These are phyloP conservation scores for Clonostachys rosea DNA, from an alignment of 2,329 filamentous ascomycete species.

Conservation along the genomic window DNA sequence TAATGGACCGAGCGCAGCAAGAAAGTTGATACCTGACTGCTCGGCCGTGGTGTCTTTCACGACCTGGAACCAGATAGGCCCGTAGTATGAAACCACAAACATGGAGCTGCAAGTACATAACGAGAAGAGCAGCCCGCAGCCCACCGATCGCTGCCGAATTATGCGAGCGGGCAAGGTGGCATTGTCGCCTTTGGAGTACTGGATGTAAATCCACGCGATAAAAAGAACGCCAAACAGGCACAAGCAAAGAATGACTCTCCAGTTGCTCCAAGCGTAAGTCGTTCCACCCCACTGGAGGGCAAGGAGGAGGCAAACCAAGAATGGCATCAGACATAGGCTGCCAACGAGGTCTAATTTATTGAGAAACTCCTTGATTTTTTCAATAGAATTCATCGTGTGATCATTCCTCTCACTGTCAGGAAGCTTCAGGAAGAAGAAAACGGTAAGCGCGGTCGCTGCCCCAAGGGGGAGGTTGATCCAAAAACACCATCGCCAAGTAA, in stretches of 20 bases:
- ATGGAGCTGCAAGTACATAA: slow-evolving; percentile 4
- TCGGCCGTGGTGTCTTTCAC: slow-evolving; percentile 28
- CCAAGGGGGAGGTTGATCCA: slow-evolving; percentile 19
- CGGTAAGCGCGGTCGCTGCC: slow-evolving; percentile 8
- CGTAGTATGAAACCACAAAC: slow-evolving; percentile 19
- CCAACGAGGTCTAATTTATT: slow-evolving; percentile 14
- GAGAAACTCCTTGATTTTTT: not conserved
- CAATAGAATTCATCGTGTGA: not conserved
- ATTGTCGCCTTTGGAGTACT: slow-evolving; percentile 20
- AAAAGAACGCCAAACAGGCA: slow-evolving; percentile 31
- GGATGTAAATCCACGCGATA: slow-evolving; percentile 26
- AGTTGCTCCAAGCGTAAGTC: slow-evolving; percentile 16
- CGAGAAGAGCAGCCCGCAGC: slow-evolving; percentile 42
- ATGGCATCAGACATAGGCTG: slow-evolving; percentile 4
- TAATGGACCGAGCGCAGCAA: slow-evolving; percentile 1
- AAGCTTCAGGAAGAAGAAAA: slow-evolving; percentile 14
- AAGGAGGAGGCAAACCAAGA: slow-evolving; percentile 29
- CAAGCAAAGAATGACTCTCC: slow-evolving; percentile 31
- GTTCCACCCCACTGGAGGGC: slow-evolving; percentile 35
- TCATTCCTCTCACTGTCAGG: not conserved
- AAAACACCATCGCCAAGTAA: slow-evolving; percentile 17
- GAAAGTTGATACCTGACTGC: slow-evolving; percentile 5
- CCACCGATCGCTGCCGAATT: slow-evolving; percentile 69
- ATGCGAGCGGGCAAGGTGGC: slow-evolving; percentile 54
- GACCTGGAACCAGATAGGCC: slow-evolving; percentile 41